These are phyloP conservation scores for Paramyrothecium roridum DNA, from an alignment of 2,329 filamentous ascomycete species.

Conservation along the genomic window DNA sequence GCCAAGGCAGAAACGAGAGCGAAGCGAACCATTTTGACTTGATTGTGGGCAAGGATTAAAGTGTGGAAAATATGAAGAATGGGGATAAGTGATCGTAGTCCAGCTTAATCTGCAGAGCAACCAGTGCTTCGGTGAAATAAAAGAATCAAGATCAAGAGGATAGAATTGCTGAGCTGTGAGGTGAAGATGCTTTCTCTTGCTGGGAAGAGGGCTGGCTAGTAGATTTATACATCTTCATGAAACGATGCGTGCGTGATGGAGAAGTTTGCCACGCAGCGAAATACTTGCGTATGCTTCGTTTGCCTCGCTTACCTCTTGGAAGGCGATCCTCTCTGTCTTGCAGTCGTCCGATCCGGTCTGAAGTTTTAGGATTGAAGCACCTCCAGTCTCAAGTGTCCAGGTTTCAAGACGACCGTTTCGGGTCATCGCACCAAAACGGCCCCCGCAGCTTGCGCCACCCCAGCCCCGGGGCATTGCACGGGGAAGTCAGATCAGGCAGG, in stretches of 20 bases:
- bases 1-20: constrained; percentile 1
- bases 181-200: neutral
- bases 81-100: neutral
- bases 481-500: neutral
- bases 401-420: neutral
- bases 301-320: neutral
- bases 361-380: neutral
- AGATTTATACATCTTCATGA: neutral
- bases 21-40: constrained; percentile 1
- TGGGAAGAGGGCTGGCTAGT: neutral
- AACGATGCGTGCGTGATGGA: too few species aligned
- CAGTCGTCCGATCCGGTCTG: neutral
- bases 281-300: neutral
- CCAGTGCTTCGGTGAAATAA: neutral
- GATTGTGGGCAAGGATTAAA: neutral
- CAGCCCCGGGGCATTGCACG: neutral
- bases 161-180: neutral
- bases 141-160: neutral
- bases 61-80: neutral
- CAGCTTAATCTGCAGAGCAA: neutral
- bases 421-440: neutral
- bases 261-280: neutral
- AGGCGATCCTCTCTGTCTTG: neutral
- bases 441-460: neutral
- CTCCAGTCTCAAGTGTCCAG: neutral